Evolutionary conservation across 768 basidiomycete genomes (phyloP).

Genomic region (Russula brevipes): DNA sequence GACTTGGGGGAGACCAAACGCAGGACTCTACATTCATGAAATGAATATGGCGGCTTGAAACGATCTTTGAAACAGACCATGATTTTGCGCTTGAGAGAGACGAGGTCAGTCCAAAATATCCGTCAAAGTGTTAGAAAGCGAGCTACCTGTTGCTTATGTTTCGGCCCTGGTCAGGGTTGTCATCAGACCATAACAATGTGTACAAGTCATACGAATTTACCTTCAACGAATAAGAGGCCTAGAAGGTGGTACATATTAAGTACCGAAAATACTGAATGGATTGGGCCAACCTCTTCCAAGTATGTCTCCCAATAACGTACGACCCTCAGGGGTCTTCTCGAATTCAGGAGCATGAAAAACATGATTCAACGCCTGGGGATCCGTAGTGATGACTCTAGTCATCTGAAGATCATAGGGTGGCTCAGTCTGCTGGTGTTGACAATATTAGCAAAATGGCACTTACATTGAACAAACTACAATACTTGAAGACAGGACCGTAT

Average conservation of each 20-base stretch:
- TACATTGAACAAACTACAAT: slow-evolving; percentile 18
- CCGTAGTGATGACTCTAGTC: not conserved
- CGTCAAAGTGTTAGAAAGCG: not conserved
- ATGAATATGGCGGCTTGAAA: not conserved
- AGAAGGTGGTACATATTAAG: not conserved
- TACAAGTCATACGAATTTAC: not conserved
- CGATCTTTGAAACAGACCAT: slow-evolving; percentile 8
- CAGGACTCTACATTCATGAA: slow-evolving; percentile 11
- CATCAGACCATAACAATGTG: not conserved
- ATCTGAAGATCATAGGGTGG: not conserved
- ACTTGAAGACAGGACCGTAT: slow-evolving; percentile 14
- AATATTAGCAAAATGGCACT: not conserved
- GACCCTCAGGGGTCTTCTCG: slow-evolving; percentile 4
- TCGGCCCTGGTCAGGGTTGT: not conserved
- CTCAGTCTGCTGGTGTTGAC: not conserved
- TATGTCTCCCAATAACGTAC: not conserved
- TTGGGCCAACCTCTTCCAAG: slow-evolving; percentile 15
- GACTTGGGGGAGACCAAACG: slow-evolving; percentile 17
- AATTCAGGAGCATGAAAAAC: slow-evolving; percentile 16
- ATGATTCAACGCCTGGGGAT: slow-evolving; percentile 18
- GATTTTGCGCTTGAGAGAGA: slow-evolving; percentile 10
- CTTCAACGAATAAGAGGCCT: slow-evolving; percentile 20
- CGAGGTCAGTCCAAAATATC: not conserved
- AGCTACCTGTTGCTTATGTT: slow-evolving; percentile 19
- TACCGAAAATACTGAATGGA: not conserved